These are phyloP conservation scores for Colletotrichum melonis DNA, from an alignment of 2,329 filamentous ascomycete species.

Conservation along the genomic window DNA sequence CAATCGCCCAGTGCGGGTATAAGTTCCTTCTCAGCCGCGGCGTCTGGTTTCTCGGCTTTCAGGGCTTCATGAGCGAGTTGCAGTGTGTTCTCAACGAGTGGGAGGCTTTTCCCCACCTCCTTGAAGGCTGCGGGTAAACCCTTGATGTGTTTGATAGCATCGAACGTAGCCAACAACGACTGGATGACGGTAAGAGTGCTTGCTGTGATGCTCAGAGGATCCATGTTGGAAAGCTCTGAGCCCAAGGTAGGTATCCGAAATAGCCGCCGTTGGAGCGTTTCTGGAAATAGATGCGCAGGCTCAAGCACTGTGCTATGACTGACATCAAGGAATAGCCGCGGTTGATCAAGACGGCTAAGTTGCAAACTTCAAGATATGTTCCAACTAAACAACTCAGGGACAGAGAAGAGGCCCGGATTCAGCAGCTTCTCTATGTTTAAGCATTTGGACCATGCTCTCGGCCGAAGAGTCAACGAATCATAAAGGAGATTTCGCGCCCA, in stretches of 20 bases:
- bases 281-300: background rate
- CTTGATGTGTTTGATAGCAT: slow-evolving; percentile 10
- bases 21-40: background rate
- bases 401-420: too few species aligned
- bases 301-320: background rate
- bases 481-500: background rate
- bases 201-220: slow-evolving; percentile 12
- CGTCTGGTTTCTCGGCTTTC: background rate
- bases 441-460: background rate
- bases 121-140: slow-evolving; percentile 13
- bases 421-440: background rate
- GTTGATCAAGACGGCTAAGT: too few species aligned
- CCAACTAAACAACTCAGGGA: too few species aligned
- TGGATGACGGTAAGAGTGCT: slow-evolving; percentile 14
- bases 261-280: background rate
- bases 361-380: too few species aligned
- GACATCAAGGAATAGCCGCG: background rate
- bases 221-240: background rate
- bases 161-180: background rate
- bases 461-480: background rate
- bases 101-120: slow-evolving; percentile 9
- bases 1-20: background rate
- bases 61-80: background rate
- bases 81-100: slow-evolving; percentile 3
- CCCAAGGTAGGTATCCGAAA: background rate